Conservation (phyloP, 139 green algal species). For the Astrephomene gubernaculifera region DNA sequence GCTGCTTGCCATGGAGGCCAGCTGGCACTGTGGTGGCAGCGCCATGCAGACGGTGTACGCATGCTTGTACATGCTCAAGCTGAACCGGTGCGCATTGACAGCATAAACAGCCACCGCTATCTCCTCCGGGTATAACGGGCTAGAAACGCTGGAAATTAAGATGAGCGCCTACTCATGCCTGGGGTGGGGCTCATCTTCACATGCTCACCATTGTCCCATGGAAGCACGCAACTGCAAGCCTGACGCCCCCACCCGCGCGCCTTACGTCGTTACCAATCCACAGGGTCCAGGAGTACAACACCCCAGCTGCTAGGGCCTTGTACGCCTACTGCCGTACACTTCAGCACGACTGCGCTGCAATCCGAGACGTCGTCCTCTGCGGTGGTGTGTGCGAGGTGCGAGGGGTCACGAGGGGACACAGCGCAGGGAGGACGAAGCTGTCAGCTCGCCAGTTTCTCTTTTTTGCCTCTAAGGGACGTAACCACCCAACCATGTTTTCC, state of each 20-base stretch:
- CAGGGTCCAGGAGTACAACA: constrained; percentile 1
- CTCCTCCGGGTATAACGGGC: background rate
- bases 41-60: constrained; percentile 88
- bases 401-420: too few species aligned
- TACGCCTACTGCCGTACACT: constrained; percentile 75
- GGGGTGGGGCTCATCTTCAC: too few species aligned
- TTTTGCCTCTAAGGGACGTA: too few species aligned
- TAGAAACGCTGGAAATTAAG: too few species aligned
- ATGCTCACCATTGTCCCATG: too few species aligned
- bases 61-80: constrained; percentile 87
- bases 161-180: too few species aligned
- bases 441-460: too few species aligned
- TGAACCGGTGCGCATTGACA: constrained; percentile 60
- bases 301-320: constrained; percentile 55
- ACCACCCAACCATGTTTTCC: too few species aligned
- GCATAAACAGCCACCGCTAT: background rate
- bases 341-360: constrained; percentile 57
- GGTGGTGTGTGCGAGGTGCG: constrained; percentile 81
- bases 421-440: too few species aligned
- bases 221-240: too few species aligned
- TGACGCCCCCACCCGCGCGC: too few species aligned
- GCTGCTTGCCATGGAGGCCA: constrained; percentile 73
- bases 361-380: constrained; percentile 71
- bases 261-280: too few species aligned
- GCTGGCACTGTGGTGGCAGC: constrained; percentile 78